phyloP scores from a whole-genome alignment of 78 protist genomes.

The Isochrysis galbana region DNA sequence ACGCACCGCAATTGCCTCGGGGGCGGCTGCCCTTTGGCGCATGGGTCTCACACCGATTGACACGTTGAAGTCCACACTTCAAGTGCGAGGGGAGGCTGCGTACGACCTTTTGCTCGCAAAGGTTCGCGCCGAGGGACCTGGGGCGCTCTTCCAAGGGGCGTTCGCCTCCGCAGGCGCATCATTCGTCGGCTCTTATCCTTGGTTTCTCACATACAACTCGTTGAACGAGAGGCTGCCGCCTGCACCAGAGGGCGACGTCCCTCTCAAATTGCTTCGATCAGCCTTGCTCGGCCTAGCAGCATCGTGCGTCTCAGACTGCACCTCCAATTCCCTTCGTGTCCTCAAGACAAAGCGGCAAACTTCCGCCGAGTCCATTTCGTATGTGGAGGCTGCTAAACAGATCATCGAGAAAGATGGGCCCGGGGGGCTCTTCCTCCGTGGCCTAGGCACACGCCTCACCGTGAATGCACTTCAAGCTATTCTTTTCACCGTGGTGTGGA shows the following conservation, averaged over 20 bases:
- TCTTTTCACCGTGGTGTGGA: neutral
- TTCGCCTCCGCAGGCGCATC: neutral
- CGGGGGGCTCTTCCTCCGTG: neutral
- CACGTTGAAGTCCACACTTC: slow-evolving; percentile 70
- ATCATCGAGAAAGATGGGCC: neutral
- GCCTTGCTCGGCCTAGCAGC: slow-evolving; percentile 48
- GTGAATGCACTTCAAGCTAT: neutral
- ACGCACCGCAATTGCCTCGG: slow-evolving; percentile 69
- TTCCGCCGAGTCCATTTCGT: neutral
- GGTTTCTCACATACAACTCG: slow-evolving; percentile 77
- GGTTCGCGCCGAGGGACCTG: neutral
- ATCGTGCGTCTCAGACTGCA: slow-evolving; percentile 73
- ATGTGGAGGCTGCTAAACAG: neutral
- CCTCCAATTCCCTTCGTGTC: slow-evolving; percentile 79
- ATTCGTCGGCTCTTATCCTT: slow-evolving; percentile 70
- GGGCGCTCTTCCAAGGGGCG: neutral
- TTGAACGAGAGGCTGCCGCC: slow-evolving; percentile 56
- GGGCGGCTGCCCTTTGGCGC: slow-evolving; percentile 69
- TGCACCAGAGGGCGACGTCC: neutral
- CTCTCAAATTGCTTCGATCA: neutral
- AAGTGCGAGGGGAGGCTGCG: slow-evolving; percentile 62
- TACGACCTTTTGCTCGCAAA: neutral
- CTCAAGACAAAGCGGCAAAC: slow-evolving; percentile 42
- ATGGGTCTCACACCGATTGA: slow-evolving; percentile 77
- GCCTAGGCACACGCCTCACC: neutral